Evolutionary conservation across 1,139 yeast genomes (phyloP), one percentile per base, ranked within the genome.

Genomic region (Candida tropicalis): DNA sequence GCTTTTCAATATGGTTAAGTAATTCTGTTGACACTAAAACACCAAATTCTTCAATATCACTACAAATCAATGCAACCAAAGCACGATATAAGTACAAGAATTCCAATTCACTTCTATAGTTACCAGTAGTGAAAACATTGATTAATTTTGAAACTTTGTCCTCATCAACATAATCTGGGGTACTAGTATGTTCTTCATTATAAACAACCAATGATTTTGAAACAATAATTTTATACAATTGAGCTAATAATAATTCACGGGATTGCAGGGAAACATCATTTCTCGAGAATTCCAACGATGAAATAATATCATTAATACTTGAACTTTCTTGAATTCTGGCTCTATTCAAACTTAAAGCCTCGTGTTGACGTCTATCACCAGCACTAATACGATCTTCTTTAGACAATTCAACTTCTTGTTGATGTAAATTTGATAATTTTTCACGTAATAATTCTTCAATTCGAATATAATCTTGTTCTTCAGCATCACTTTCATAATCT

Each of bases 1-100:
- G 55, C 15, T 50, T 50, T 43, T 65, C 57, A 25, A 79, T 56
- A 22, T 58, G 49, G 4, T 61, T 65, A 38, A 76, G 56, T 39
- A 78, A 62, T 20, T 66, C 75, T 3, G 68, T 63, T 32, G 75
- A 62, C 4, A 70, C 70, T 43, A 73, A 62, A n/a, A 64, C 65
- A 12, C 81, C 75, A 50, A 75, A 75, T 44, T 78, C 82, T 45
- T 79, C 82, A 20, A 76, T 65, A 51, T 78, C 79, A 45, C 79
- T 70, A 17, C 66, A 66, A 20, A 73, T 59, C 40, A 78, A 64
- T 1, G 77, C 73, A 35, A 72, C 62, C 13, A 69, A 48, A n/a
- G 77, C 65, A 48, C 80, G 63, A 52, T 60, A 66, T 26, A 75
- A 60, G 38, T 73, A 62, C 40, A 71, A 58, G 49, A 73, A 73